Evolutionary conservation across 768 basidiomycete genomes (phyloP), one percentile per base, ranked within the genome.

Genomic region (Boletus huronensis): DNA sequence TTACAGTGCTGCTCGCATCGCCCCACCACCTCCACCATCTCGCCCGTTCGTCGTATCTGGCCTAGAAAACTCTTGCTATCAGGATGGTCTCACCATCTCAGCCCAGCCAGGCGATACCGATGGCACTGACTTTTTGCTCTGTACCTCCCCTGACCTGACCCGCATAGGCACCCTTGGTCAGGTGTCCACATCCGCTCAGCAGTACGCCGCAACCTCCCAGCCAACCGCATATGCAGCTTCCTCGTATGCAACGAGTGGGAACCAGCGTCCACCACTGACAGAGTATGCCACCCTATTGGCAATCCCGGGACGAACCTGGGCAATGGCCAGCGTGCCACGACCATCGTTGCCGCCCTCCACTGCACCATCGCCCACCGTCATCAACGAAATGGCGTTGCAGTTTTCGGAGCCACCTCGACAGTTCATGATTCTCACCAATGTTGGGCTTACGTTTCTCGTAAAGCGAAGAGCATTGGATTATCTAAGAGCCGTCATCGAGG

Each of bases 391-490:
- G 38, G 88, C 87, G 0, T 81, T 82, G 19, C 91, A 95, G 67
- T 87, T 89, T 63, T 82, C 82, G n/a, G 84, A 88, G 53, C 75
- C 79, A 11, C 77, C 88, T 21, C 78, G 79, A 45, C 87, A 92
- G 63, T 96, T 94, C 68, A 83, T 98, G 77, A 80, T 98, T 54
- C 72, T 98, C 54, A 93, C 88, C 25, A 95, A 93, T 62, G 86
- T 85, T 17, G 94, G 93, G 5, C 69, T 97, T 56, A 88, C 86
- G 19, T 86, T 90, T 67, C 75, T 96, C 50, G 77, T 79, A 26
- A 91, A 93, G 72, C 80, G 90, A 52, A 81, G 93, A 40, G 85
- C 95, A 6, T 70, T 96, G 47, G 96, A 98, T 67, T 88, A 90
- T 57, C 72, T 98, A 50, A 82, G 81, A 67, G 87, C 84, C 4